phyloP scores from a whole-genome alignment of 2,329 filamentous ascomycete genomes.

The Fusarium mangiferae region DNA sequence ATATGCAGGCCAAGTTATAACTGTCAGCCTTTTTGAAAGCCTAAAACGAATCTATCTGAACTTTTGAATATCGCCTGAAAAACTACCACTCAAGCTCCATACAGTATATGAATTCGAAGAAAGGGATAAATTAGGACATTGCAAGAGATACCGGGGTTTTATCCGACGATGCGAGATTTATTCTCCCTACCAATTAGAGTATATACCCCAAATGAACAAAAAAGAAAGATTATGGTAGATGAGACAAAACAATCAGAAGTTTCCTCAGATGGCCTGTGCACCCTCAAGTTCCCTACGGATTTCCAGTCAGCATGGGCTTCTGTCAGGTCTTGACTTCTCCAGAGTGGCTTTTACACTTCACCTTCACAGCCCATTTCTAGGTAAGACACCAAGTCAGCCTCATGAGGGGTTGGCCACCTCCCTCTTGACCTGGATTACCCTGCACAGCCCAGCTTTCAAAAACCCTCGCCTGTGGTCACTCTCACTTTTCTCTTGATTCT shows the following conservation, averaged over 20 bases:
- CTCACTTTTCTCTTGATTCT: fast-evolving
- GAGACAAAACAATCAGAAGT: neutral
- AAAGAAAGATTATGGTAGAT: neutral
- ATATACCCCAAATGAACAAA: neutral
- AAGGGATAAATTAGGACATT: neutral
- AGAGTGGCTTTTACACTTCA: neutral
- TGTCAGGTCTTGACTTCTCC: neutral
- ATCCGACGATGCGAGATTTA: neutral
- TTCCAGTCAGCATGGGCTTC: neutral
- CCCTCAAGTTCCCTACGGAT: neutral
- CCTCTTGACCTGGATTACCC: neutral
- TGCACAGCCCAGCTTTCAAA: neutral
- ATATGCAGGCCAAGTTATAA: fast-evolving
- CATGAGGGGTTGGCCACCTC: neutral
- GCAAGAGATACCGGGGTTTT: fast-evolving
- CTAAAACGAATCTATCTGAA: neutral
- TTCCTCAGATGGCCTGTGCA: neutral
- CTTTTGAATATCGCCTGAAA: fast-evolving
- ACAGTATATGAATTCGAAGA: neutral
- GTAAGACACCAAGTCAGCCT: neutral
- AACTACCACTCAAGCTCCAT: neutral
- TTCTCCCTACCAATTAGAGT: neutral
- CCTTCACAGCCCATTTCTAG: neutral
- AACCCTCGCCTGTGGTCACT: fast-evolving
- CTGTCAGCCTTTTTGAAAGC: neutral